Percentiles rank a stretch among this genome's conserved stretches.
These are phyloP conservation scores for Cordyceps cicadae DNA, from an alignment of 2,329 filamentous ascomycete species.

Conservation along the genomic window DNA sequence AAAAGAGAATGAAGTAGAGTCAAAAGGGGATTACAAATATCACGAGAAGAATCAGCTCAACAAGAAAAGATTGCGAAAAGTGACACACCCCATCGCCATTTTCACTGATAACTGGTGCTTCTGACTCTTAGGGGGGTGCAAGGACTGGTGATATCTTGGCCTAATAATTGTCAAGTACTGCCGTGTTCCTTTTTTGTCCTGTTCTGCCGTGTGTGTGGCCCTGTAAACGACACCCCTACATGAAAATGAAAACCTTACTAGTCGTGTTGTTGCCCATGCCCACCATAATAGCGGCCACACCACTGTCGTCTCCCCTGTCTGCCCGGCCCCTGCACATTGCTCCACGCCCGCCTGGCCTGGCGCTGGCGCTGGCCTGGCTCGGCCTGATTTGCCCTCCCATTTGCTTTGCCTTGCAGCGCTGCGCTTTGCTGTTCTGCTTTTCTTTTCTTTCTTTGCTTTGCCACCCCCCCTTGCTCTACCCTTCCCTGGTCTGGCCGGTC, in stretches of 20 bases:
- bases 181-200: neutral
- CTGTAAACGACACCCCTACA: neutral
- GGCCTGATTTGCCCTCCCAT: conserved; percentile 4
- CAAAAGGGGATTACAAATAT: neutral
- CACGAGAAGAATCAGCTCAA: neutral
- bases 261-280: neutral
- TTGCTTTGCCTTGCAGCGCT: too few species aligned
- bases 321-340: neutral
- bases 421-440: neutral
- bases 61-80: neutral
- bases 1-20: neutral
- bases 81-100: neutral
- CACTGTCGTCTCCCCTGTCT: neutral
- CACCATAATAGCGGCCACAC: neutral
- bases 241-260: too few species aligned
- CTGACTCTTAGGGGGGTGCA: too few species aligned
- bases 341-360: neutral
- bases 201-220: neutral
- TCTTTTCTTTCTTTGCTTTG: neutral
- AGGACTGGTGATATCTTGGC: too few species aligned
- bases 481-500: neutral
- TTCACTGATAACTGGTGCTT: too few species aligned
- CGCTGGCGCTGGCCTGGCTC: neutral
- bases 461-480: conserved; percentile 4
- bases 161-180: neutral